These are phyloP conservation scores for Lactarius trivialis DNA, from an alignment of 768 basidiomycete species.

Conservation along the genomic window DNA sequence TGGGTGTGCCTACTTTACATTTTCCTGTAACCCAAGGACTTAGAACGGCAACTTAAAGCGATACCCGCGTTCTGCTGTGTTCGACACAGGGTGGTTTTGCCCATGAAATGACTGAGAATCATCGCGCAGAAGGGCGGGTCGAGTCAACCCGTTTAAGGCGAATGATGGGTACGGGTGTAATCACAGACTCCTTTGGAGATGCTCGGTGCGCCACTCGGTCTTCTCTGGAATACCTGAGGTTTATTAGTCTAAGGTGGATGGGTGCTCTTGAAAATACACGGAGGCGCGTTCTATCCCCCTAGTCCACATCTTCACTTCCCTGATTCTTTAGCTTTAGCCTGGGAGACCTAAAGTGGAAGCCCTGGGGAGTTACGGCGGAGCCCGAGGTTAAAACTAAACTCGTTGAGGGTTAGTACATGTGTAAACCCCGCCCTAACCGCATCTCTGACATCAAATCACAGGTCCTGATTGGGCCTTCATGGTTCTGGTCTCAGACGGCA, in stretches of 20 bases:
- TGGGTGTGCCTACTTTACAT: slow-evolving; percentile 47
- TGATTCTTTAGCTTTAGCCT: slow-evolving; percentile 43
- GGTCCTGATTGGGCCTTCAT: slow-evolving; percentile 83
- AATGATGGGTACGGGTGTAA: slow-evolving; percentile 84
- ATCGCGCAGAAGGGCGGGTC: slow-evolving; percentile 87
- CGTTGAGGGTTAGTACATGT: slow-evolving; percentile 51
- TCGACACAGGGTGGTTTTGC: slow-evolving; percentile 65
- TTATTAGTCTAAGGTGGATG: slow-evolving; percentile 64
- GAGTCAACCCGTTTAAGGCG: slow-evolving; percentile 81
- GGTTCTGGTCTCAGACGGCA: slow-evolving; percentile 87
- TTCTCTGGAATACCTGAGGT: background rate
- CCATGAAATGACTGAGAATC: slow-evolving; percentile 86
- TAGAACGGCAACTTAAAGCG: slow-evolving; percentile 39
- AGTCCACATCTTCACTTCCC: slow-evolving; percentile 1
- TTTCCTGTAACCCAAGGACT: background rate
- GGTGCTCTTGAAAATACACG: slow-evolving; percentile 89
- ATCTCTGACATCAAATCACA: slow-evolving; percentile 27
- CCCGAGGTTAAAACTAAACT: slow-evolving; percentile 78
- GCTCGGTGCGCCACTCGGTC: slow-evolving; percentile 47
- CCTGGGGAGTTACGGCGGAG: slow-evolving; percentile 87
- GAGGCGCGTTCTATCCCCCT: slow-evolving; percentile 45
- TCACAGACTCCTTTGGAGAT: slow-evolving; percentile 94
- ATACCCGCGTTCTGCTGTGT: slow-evolving; percentile 84
- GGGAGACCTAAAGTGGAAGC: slow-evolving; percentile 85
- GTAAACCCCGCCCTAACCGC: background rate